These are phyloP conservation scores for Komagataella kurtzmanii DNA, from an alignment of 805 yeast genomes.

Conservation along the genomic window DNA sequence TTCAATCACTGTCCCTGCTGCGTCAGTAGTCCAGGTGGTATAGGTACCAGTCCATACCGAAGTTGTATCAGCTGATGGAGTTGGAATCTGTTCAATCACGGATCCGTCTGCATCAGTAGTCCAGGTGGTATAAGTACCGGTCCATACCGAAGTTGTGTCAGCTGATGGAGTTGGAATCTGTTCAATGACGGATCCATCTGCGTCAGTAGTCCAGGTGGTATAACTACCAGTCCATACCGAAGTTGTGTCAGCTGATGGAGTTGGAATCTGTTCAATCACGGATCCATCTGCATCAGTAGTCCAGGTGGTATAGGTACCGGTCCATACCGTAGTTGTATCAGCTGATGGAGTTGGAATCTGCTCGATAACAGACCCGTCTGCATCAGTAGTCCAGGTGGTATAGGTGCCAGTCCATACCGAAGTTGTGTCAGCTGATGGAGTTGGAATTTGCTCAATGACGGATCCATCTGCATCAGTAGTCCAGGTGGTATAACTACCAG, in stretches of 20 bases:
- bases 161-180: background rate
- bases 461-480: background rate
- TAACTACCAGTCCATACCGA: background rate
- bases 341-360: background rate
- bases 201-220: background rate
- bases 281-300: background rate
- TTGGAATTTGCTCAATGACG: background rate
- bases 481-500: background rate
- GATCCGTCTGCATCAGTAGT: background rate
- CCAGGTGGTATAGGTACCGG: background rate
- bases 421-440: background rate
- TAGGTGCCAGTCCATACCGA: background rate
- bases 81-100: background rate
- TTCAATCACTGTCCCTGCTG: background rate
- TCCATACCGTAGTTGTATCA: background rate
- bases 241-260: background rate
- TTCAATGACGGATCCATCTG: background rate
- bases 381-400: background rate
- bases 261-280: background rate
- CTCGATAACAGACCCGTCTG: background rate
- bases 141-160: background rate
- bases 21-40: background rate
- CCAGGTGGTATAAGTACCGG: background rate
- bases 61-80: background rate
- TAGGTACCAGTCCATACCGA: background rate